phyloP scores from a whole-genome alignment of 1,284 basidiomycete species.

The Cutaneotrichosporon curvatum region DNA sequence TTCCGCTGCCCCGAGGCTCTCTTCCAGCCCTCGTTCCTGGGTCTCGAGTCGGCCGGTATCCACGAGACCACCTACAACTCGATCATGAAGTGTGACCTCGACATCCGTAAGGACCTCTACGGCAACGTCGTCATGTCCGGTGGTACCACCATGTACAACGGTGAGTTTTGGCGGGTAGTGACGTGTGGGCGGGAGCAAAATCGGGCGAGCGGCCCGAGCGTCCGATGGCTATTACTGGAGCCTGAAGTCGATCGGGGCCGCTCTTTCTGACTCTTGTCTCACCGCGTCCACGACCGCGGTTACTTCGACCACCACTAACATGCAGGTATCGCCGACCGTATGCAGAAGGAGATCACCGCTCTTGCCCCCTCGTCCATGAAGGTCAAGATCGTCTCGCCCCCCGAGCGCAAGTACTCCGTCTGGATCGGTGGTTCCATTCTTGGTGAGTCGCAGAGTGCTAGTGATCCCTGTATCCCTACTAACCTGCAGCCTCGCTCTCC shows the following conservation, averaged over 20 bases:
- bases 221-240: too few relatives aligned
- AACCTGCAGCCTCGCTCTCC: slow-evolving; percentile 63
- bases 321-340: slow-evolving; percentile 75
- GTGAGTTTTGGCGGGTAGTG: too few relatives aligned
- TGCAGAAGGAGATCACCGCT: slow-evolving; percentile 93
- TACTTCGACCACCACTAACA: too few relatives aligned
- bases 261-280: too few relatives aligned
- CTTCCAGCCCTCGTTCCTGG: slow-evolving; percentile 92
- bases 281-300: too few relatives aligned
- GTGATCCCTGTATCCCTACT: not conserved
- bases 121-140: slow-evolving; percentile 74
- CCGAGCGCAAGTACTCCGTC: slow-evolving; percentile 80
- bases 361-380: slow-evolving; percentile 77
- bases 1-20: slow-evolving; percentile 96
- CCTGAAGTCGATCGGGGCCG: too few relatives aligned
- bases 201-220: too few relatives aligned
- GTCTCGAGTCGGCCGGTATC: slow-evolving; percentile 87
- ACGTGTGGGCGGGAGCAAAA: too few relatives aligned
- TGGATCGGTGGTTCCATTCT: slow-evolving; percentile 99
- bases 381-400: slow-evolving; percentile 61
- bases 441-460: not conserved
- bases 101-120: slow-evolving; percentile 38
- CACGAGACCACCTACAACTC: slow-evolving; percentile 94
- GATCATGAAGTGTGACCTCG: slow-evolving; percentile 63
- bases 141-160: slow-evolving; percentile 96